These are phyloP conservation scores for Aspergillus sp. DNA, from an alignment of 2,329 filamentous ascomycete genomes.

Conservation along the genomic window DNA sequence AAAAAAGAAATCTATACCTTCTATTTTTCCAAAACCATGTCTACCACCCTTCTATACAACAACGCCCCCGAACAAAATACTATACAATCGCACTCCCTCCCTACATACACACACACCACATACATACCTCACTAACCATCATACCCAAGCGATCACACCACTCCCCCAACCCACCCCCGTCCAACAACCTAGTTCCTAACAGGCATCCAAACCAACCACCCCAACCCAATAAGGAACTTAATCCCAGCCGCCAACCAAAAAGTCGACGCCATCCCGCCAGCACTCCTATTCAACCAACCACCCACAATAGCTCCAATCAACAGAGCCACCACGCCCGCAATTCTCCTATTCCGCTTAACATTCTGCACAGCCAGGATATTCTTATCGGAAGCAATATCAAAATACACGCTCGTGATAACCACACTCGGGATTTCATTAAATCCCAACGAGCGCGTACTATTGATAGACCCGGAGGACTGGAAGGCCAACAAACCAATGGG, in stretches of 20 bases:
- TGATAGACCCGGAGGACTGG: slow-evolving; percentile 48
- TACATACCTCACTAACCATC: neutral
- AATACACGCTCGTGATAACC: slow-evolving; percentile 50
- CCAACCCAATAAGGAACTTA: slow-evolving; percentile 40
- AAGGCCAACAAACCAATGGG: slow-evolving; percentile 48
- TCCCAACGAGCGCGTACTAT: slow-evolving; percentile 43
- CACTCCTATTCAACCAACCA: slow-evolving; percentile 46
- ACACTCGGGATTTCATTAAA: slow-evolving; percentile 50
- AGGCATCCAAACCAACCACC: slow-evolving; percentile 43
- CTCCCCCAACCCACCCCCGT: neutral
- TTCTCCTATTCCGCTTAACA: slow-evolving; percentile 40
- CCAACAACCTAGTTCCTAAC: neutral
- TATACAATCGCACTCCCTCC: neutral
- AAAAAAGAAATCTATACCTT: neutral
- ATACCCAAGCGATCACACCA: neutral
- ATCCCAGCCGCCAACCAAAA: slow-evolving; percentile 47
- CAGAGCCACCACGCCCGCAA: slow-evolving; percentile 41
- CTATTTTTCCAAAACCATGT: neutral
- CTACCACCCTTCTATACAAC: neutral
- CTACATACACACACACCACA: too few species aligned
- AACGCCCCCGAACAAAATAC: neutral
- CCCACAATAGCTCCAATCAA: slow-evolving; percentile 45
- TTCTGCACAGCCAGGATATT: slow-evolving; percentile 39
- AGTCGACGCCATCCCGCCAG: slow-evolving; percentile 45
- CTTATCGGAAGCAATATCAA: slow-evolving; percentile 48